Evolutionary conservation across 1,284 basidiomycete genomes (phyloP).

Genomic region (Ceratobasidium sp.): DNA sequence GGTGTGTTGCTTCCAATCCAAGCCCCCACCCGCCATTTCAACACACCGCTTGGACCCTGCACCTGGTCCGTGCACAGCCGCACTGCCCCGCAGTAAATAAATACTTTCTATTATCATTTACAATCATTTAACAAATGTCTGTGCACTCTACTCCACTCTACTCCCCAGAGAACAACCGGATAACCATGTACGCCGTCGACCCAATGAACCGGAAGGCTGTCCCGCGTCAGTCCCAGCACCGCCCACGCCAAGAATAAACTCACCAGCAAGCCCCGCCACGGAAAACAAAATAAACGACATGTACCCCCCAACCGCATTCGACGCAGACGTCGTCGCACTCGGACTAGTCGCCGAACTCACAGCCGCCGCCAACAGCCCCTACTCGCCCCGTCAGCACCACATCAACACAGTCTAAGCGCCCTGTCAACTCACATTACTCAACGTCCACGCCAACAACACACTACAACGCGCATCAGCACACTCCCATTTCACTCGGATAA

Average conservation of each 20-base stretch:
- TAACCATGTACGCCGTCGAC: constrained; percentile 80
- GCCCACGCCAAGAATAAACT: constrained; percentile 57
- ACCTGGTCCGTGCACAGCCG: constrained; percentile 42
- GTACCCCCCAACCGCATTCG: constrained; percentile 75
- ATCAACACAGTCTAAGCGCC: background rate
- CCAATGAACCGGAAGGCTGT: constrained; percentile 86
- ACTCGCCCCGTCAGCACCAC: constrained; percentile 21
- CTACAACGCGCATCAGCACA: constrained; percentile 51
- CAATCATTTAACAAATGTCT: no score
- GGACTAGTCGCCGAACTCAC: constrained; percentile 61
- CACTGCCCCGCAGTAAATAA: constrained; percentile 11
- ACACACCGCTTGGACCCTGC: constrained; percentile 41
- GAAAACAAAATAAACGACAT: constrained; percentile 87
- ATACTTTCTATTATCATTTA: background rate
- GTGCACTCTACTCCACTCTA: no score
- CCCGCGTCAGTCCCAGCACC: constrained; percentile 11
- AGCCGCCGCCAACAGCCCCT: constrained; percentile 79
- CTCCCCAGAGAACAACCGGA: constrained; percentile 87
- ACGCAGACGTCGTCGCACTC: constrained; percentile 59
- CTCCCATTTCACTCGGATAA: background rate
- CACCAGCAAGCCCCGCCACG: constrained; percentile 88
- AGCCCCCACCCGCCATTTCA: constrained; percentile 43
- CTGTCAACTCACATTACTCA: constrained; percentile 76
- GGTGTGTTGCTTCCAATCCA: constrained; percentile 32
- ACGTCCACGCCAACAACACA: constrained; percentile 84